Percentiles rank a stretch among this genome's conserved stretches.
Evolutionary conservation across 768 basidiomycete species (phyloP).

Genomic region (Boletus tylopilopsis): DNA sequence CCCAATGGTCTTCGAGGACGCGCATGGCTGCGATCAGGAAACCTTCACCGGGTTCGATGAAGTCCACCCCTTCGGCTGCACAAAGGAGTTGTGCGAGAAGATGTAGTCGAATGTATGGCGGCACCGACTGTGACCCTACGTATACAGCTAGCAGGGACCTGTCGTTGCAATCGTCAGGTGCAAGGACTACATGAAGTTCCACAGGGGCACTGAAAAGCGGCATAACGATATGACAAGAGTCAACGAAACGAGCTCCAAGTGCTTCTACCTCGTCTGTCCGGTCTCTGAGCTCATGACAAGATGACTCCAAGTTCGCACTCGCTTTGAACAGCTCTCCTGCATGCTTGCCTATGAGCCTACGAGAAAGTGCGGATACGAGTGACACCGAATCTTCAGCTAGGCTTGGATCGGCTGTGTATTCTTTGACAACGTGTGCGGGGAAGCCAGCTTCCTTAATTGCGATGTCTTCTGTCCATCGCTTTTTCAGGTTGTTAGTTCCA

Average conservation of each 20-base stretch:
- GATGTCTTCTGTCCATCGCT: slow-evolving; percentile 77
- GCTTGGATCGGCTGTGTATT: slow-evolving; percentile 37
- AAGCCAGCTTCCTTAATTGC: slow-evolving; percentile 82
- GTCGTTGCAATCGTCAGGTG: slow-evolving; percentile 36
- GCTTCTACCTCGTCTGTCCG: slow-evolving; percentile 45
- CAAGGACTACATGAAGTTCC: slow-evolving; percentile 61
- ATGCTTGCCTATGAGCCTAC: slow-evolving; percentile 48
- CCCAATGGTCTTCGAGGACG: slow-evolving; percentile 69
- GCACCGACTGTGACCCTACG: slow-evolving; percentile 60
- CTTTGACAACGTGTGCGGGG: slow-evolving; percentile 66
- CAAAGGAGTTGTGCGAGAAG: slow-evolving; percentile 65
- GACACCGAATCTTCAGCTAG: slow-evolving; percentile 48
- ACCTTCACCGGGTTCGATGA: slow-evolving; percentile 65
- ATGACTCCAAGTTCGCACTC: slow-evolving; percentile 26
- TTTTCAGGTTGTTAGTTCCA: slow-evolving; percentile 59
- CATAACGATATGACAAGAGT: slow-evolving; percentile 49
- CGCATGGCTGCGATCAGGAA: slow-evolving; percentile 70
- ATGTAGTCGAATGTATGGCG: slow-evolving; percentile 82
- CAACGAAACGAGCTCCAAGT: slow-evolving; percentile 50
- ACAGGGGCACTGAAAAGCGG: slow-evolving; percentile 64
- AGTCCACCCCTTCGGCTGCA: slow-evolving; percentile 48
- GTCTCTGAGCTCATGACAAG: slow-evolving; percentile 11
- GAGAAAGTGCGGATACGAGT: slow-evolving; percentile 54
- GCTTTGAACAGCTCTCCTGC: slow-evolving; percentile 27
- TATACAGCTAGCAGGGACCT: slow-evolving; percentile 65